These are phyloP conservation scores for Ophiostoma himal-ulmi DNA, from an alignment of 2,329 filamentous ascomycete genomes.

Conservation along the genomic window DNA sequence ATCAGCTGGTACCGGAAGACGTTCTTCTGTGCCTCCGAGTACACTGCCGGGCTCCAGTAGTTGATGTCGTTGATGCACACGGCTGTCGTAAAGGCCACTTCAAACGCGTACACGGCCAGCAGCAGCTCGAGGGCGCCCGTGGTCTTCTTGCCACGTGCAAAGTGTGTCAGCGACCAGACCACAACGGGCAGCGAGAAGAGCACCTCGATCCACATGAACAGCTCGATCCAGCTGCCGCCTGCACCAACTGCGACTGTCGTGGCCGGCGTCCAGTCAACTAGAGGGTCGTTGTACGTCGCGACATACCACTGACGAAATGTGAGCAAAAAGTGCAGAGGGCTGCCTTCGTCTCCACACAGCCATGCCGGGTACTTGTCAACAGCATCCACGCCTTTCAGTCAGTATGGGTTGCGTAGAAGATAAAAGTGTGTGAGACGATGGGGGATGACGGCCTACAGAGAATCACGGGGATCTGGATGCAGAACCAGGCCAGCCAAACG, in stretches of 20 bases:
- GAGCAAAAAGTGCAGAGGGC: constrained; percentile 46
- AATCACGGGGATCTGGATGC: constrained; percentile 32
- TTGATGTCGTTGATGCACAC: constrained; percentile 47
- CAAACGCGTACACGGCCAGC: constrained; percentile 45
- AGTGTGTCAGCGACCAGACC: constrained; percentile 41
- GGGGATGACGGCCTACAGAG: constrained; percentile 28
- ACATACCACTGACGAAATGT: constrained; percentile 44
- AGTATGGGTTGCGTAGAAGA: neutral
- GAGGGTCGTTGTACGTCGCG: constrained; percentile 47
- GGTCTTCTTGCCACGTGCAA: constrained; percentile 32
- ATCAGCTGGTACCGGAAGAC: constrained; percentile 46
- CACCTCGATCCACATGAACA: constrained; percentile 47
- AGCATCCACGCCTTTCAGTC: constrained; percentile 46
- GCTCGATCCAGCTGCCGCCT: constrained; percentile 44
- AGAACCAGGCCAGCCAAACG: constrained; percentile 34
- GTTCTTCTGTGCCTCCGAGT: constrained; percentile 41
- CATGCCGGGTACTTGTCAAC: constrained; percentile 47
- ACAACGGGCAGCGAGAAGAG: constrained; percentile 47
- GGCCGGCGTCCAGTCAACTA: constrained; percentile 39
- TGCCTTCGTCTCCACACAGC: constrained; percentile 38
- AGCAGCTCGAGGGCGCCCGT: constrained; percentile 44
- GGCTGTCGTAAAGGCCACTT: constrained; percentile 47
- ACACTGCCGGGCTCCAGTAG: constrained; percentile 44
- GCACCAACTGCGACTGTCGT: constrained; percentile 21
- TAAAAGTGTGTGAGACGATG: neutral